Evolutionary conservation across 208 protist genomes (phyloP).

Genomic region (Angomonas desouzai): DNA sequence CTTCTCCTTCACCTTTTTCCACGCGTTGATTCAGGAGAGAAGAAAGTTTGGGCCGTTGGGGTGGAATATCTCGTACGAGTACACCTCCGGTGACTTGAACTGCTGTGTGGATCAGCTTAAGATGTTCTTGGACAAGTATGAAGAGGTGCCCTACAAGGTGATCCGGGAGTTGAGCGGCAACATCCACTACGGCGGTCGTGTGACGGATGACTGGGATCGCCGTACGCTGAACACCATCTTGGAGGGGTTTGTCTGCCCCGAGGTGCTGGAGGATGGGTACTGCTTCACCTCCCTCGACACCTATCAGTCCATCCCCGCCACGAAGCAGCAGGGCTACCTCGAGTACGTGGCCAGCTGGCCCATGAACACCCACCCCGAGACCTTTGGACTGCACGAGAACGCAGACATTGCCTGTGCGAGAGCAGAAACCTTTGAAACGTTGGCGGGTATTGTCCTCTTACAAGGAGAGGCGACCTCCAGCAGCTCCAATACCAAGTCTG

Average conservation of each 20-base stretch:
- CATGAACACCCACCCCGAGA: slow-evolving; percentile 92
- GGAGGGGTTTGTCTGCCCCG: slow-evolving; percentile 85
- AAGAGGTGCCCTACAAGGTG: slow-evolving; percentile 96
- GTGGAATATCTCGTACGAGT: slow-evolving; percentile 99
- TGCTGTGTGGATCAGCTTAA: slow-evolving; percentile 92
- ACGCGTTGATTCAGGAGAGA: slow-evolving; percentile 97
- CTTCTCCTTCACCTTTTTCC: slow-evolving; percentile 97
- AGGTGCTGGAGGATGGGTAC: slow-evolving; percentile 92
- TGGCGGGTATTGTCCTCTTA: slow-evolving; percentile 79
- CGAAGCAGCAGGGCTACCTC: slow-evolving; percentile 82
- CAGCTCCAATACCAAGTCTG: slow-evolving; percentile 34
- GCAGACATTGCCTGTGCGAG: slow-evolving; percentile 96
- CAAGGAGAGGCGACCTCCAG: slow-evolving; percentile 54
- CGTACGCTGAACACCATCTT: slow-evolving; percentile 94
- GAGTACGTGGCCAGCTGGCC: slow-evolving; percentile 92
- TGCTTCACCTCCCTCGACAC: slow-evolving; percentile 77
- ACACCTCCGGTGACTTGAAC: slow-evolving; percentile 94
- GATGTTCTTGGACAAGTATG: slow-evolving; percentile 97
- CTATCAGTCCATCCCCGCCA: slow-evolving; percentile 79
- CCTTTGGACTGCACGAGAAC: slow-evolving; percentile 98
- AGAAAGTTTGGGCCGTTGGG: slow-evolving; percentile 98
- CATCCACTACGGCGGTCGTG: slow-evolving; percentile 98
- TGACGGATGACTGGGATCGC: slow-evolving; percentile 98
- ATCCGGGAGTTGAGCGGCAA: slow-evolving; percentile 95
- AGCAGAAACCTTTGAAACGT: slow-evolving; percentile 89